Conservation (phyloP, 768 basidiomycete species). For the Pulveroboletus sp. region DNA sequence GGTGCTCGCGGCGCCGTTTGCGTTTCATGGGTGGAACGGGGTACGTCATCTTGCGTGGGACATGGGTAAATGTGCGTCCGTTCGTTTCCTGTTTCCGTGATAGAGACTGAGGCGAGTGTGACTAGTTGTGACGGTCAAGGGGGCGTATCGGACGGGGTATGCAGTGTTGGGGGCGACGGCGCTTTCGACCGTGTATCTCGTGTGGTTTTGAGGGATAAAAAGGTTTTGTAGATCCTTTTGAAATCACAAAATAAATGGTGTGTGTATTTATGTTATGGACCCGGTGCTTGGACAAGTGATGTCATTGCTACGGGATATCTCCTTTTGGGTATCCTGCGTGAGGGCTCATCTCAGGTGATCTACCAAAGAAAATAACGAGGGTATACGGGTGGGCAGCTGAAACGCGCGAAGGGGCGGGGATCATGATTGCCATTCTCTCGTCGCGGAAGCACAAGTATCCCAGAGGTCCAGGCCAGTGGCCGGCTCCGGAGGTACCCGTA, state of each 20-base stretch:
- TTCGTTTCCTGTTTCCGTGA: not conserved
- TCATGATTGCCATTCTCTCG: no score
- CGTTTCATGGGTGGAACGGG: slow-evolving; percentile 90
- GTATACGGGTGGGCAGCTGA: no score
- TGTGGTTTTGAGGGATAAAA: slow-evolving; percentile 13
- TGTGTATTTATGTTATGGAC: not conserved
- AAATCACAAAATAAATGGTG: not conserved
- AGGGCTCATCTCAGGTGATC: no score
- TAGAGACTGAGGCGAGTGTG: not conserved
- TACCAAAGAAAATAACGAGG: no score
- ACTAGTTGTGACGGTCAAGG: slow-evolving; percentile 77
- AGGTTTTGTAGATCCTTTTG: not conserved
- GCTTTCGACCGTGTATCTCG: slow-evolving; percentile 68
- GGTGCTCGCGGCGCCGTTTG: slow-evolving; percentile 81
- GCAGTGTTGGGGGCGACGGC: slow-evolving; percentile 79
- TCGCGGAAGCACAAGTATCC: no score
- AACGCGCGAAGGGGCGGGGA: no score
- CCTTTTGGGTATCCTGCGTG: no score
- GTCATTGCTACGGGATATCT: not conserved
- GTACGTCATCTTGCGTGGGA: slow-evolving; percentile 92
- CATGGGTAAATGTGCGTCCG: slow-evolving; percentile 73
- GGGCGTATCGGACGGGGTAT: slow-evolving; percentile 80
- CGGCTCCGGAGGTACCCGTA: no score
- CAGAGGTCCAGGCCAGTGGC: no score
- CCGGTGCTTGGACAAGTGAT: not conserved